Conservation (phyloP, 768 basidiomycete species). For the Pleurotus tuoliensis region DNA sequence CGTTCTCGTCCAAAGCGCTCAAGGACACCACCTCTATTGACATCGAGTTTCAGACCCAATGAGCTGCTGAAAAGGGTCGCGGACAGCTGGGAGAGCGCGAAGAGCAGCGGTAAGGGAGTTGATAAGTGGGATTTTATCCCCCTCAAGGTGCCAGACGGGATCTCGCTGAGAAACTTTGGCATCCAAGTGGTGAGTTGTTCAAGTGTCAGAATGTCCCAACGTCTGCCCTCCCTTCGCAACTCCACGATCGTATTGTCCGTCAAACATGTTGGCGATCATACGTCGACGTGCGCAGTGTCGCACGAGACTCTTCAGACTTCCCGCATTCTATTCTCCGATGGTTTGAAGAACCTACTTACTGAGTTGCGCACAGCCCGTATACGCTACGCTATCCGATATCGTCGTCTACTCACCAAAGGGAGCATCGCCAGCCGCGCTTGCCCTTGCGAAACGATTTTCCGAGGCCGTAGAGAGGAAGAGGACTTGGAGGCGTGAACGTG, state of each 20-base stretch:
- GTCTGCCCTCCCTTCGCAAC: constrained; percentile 4
- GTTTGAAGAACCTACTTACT: neutral
- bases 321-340: too few species aligned
- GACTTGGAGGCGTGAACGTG: constrained; percentile 35
- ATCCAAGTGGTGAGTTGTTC: constrained; percentile 73
- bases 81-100: constrained; percentile 7
- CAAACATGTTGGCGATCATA: too few species aligned
- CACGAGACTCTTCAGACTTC: too few species aligned
- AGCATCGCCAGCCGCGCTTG: constrained; percentile 46
- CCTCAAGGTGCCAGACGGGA: constrained; percentile 73
- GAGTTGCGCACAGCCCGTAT: constrained; percentile 57
- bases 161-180: constrained; percentile 82
- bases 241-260: too few species aligned
- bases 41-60: constrained; percentile 38
- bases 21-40: constrained; percentile 24
- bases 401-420: constrained; percentile 83
- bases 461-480: constrained; percentile 58
- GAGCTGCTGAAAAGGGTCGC: constrained; percentile 31
- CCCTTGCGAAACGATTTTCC: constrained; percentile 63
- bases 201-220: neutral
- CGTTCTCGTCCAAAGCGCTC: neutral
- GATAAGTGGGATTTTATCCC: constrained; percentile 64
- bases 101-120: constrained; percentile 13
- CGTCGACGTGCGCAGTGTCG: too few species aligned
- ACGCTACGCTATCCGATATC: constrained; percentile 85